Evolutionary conservation across 768 basidiomycete genomes (phyloP).

Genomic region (Sporobolomyces phaffii): DNA sequence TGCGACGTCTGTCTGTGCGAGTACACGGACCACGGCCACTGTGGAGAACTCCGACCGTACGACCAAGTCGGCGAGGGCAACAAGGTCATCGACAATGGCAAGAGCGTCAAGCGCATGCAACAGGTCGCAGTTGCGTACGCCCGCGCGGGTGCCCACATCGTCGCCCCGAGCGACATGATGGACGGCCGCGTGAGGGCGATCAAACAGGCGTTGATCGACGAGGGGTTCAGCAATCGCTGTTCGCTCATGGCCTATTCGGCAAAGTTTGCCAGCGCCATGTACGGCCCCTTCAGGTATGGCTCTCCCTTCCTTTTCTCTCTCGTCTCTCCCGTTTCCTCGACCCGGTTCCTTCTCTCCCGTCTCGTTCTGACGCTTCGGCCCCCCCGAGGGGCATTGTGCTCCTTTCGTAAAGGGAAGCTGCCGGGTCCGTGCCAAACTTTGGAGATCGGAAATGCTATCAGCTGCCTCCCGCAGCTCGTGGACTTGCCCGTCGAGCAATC

Average conservation of each 20-base stretch:
- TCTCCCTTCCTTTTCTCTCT: not conserved
- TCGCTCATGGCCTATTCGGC: constrained; percentile 95
- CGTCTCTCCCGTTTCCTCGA: too few species aligned
- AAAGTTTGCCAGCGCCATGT: constrained; percentile 90
- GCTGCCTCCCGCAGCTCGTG: constrained; percentile 78
- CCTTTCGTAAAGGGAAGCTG: constrained; percentile 90
- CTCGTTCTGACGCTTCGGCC: too few species aligned
- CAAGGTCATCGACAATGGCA: constrained; percentile 58
- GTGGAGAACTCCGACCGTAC: constrained; percentile 66
- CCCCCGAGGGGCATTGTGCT: too few species aligned
- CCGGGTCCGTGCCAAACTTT: constrained; percentile 88
- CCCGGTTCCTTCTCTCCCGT: too few species aligned
- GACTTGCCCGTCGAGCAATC: constrained; percentile 86
- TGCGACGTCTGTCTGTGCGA: constrained; percentile 98
- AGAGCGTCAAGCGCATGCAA: constrained; percentile 80
- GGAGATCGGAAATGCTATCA: constrained; percentile 98
- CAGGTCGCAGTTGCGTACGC: constrained; percentile 90
- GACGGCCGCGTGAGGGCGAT: constrained; percentile 83
- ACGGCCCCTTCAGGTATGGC: constrained; percentile 87
- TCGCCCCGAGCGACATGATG: constrained; percentile 99
- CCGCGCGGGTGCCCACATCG: constrained; percentile 90
- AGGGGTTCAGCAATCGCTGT: constrained; percentile 77
- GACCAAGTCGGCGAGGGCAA: constrained; percentile 50
- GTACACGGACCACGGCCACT: constrained; percentile 97
- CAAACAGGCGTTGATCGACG: constrained; percentile 75